Base-by-base conservation (phyloP, 2,329 filamentous ascomycete genomes). In the Hypoxylon sp. region DNA sequence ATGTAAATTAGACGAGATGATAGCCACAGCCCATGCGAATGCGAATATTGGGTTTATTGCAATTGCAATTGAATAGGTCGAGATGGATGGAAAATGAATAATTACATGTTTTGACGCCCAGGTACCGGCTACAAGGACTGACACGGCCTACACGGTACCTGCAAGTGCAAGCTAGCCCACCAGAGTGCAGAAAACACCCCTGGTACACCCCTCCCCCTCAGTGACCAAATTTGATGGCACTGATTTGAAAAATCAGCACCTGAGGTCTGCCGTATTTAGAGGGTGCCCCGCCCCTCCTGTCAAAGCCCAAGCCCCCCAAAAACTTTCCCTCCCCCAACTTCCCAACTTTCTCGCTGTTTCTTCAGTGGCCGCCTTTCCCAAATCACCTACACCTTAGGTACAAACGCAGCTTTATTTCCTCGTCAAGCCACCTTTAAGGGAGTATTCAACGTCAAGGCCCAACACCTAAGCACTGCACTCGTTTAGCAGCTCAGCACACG, bases 171-270 rank as follows among this genome's bases (percentile, higher is more conserved):
- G 19, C 43, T 52, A 58, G 61, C 48, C 58, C 52, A 68, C 61
- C 61, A 62, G 49, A 59, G 59, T 58, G 59, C 59, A 63, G 49
- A 61, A 17, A 44, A 54, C 43, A 59, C 65, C 64, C 61, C 62
- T 59, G 62, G 58, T 57, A 43, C 55, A 59, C 43, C 62, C 58
- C 41, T 62, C 59, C 65, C 63, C 66, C 59, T 61, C 53, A 64
- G 60, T 67, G 61, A 64, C 68, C 67, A 69, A 41, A 41, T 20
- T 37, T 20, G 37, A 41, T 41, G 24, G 24, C 24, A 26, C 62
- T 72, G 70, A 72, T 73, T 69, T 68, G 62, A 37, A 63, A 65
- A 74, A 74, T 74, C 72, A 74, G 70, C 71, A 65, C 54, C 64
- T 69, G 54, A 56, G 61, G 20, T 26, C 49, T 39, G 50, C 51